Conservation (phyloP, 2,329 filamentous ascomycete genomes). For the Aspergillus unguis region DNA sequence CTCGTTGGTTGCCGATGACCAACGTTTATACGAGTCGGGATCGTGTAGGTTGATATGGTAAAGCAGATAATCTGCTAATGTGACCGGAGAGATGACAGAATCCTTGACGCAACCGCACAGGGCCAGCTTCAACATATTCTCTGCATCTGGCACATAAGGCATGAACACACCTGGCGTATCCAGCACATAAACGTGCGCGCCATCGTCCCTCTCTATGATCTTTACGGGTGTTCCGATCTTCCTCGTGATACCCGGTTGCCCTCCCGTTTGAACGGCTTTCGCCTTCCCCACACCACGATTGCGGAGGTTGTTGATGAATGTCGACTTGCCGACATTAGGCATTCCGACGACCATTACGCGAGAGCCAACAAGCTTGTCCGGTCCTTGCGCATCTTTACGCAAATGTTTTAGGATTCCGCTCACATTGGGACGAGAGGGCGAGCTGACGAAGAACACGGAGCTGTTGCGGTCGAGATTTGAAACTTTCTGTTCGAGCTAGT, state of each 20-base stretch:
- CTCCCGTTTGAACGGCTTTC: constrained; percentile 80
- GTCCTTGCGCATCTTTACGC: constrained; percentile 27
- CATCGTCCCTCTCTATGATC: constrained; percentile 59
- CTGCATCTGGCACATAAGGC: constrained; percentile 79
- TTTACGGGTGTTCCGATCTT: constrained; percentile 81
- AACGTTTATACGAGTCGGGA: constrained; percentile 61
- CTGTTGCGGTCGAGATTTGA: constrained; percentile 33
- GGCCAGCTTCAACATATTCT: constrained; percentile 92
- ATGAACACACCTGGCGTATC: constrained; percentile 96
- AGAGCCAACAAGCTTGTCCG: constrained; percentile 67
- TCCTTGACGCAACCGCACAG: constrained; percentile 89
- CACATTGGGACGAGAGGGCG: constrained; percentile 30
- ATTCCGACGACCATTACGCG: constrained; percentile 88
- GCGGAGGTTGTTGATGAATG: constrained; percentile 83
- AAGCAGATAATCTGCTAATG: constrained; percentile 85
- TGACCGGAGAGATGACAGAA: constrained; percentile 71
- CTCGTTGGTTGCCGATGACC: constrained; percentile 75
- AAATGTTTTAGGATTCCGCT: constrained; percentile 33
- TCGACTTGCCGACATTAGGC: constrained; percentile 96
- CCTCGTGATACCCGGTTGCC: constrained; percentile 83
- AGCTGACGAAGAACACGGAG: constrained; percentile 36
- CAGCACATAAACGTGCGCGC: constrained; percentile 71
- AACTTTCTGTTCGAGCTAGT: constrained; percentile 32
- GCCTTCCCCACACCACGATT: constrained; percentile 58
- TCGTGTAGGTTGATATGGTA: constrained; percentile 73